Percentiles rank a stretch among this genome's conserved stretches.
Conservation (phyloP, 371 early-diverging fungal genomes). For the Mortierella sp. region DNA sequence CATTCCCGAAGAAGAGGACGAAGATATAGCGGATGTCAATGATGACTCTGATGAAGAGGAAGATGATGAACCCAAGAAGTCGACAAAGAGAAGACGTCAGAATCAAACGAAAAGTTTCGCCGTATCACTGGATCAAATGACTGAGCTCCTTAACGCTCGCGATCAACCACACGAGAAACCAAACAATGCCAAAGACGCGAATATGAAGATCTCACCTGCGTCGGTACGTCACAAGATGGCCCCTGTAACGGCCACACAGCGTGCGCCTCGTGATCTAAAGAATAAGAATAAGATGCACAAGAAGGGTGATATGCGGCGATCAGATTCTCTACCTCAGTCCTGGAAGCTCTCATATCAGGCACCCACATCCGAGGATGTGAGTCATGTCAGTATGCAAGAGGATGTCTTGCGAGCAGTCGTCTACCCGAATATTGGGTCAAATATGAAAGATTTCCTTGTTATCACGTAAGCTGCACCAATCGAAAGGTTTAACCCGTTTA, state of each 20-base stretch:
- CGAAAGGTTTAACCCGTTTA: background rate
- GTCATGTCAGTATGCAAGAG: slow-evolving; percentile 35
- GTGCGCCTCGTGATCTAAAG: background rate
- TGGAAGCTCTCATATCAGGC: slow-evolving; percentile 38
- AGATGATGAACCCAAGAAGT: background rate
- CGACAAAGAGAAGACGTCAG: slow-evolving; percentile 7
- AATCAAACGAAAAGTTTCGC: slow-evolving; percentile 14
- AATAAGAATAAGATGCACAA: slow-evolving; percentile 16
- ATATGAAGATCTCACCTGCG: slow-evolving; percentile 4
- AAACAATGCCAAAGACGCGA: background rate
- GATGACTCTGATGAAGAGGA: background rate
- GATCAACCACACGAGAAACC: background rate
- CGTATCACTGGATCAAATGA: slow-evolving; percentile 29
- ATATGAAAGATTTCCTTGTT: slow-evolving; percentile 28
- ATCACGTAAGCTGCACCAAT: slow-evolving; percentile 20
- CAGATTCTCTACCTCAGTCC: slow-evolving; percentile 5
- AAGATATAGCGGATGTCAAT: slow-evolving; percentile 9
- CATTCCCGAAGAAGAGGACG: slow-evolving; percentile 16
- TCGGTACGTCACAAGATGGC: background rate
- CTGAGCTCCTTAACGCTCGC: slow-evolving; percentile 11
- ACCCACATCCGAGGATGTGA: slow-evolving; percentile 32
- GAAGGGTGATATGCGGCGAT: slow-evolving; percentile 24
- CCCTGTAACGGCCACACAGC: background rate
- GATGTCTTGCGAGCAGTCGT: slow-evolving; percentile 9
- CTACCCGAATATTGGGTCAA: slow-evolving; percentile 25